Evolutionary conservation across 176 grass and related monocot species (phyloP).

Genomic region (Carex kokanica): DNA sequence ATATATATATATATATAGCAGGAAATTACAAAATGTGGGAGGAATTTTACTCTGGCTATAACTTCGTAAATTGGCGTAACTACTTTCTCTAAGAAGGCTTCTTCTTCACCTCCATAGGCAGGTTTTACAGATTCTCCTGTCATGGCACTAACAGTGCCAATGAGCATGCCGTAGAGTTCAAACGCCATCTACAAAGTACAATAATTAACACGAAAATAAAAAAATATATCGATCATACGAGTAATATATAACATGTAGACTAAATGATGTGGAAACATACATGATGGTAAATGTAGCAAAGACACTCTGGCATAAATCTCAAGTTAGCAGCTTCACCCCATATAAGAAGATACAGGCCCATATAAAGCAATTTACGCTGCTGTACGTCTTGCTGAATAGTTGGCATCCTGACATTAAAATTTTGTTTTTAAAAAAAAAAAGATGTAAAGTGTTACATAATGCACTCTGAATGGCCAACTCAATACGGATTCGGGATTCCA

Average conservation of each 20-base stretch:
- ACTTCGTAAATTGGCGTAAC: constrained; percentile 79
- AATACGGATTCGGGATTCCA: too few relatives aligned
- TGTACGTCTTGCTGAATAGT: constrained; percentile 91
- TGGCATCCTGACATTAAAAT: constrained; percentile 62
- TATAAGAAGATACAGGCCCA: constrained; percentile 98
- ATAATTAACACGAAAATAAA: constrained; percentile 30
- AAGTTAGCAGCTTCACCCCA: constrained; percentile 98
- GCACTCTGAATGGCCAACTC: neutral
- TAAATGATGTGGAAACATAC: constrained; percentile 35
- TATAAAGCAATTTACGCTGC: constrained; percentile 90
- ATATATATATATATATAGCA: constrained; percentile 33
- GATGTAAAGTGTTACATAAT: neutral
- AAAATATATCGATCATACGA: constrained; percentile 5
- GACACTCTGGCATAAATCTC: constrained; percentile 96
- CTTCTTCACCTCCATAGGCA: constrained; percentile 90
- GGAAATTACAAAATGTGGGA: constrained; percentile 1
- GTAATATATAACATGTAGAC: neutral
- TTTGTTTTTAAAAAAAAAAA: constrained; percentile 23
- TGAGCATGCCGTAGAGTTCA: constrained; percentile 91
- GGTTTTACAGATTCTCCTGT: constrained; percentile 87
- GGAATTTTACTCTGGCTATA: constrained; percentile 50
- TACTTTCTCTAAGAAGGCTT: constrained; percentile 90
- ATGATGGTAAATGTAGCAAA: constrained; percentile 99
- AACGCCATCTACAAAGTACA: constrained; percentile 75
- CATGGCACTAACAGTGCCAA: constrained; percentile 77